Base-by-base conservation (phyloP, 495 filamentous ascomycete species). In the Thermothielavioides terrestris region DNA sequence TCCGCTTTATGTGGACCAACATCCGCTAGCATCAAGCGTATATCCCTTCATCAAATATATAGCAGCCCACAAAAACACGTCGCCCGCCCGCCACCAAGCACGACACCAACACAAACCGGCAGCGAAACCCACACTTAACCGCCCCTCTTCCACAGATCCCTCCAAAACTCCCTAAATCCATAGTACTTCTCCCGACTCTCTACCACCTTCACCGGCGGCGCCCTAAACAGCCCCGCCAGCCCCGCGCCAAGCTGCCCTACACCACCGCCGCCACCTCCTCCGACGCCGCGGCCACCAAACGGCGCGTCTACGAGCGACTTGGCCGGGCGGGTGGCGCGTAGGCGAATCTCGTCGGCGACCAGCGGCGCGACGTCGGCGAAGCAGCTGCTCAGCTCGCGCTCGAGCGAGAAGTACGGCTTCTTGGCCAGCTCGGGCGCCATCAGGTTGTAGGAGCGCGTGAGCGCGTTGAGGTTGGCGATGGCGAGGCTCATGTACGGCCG, bases 341-440 rank as follows among this genome's bases (percentile, higher is more conserved):
- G 77, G 38, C 71, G 73, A 41, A 97, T 95, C 47, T 80, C 80
- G 8, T 75, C 71, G 0, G 87, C 77, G 0, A 98, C 63, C 43
- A 69, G 65, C 0, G 89, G 88, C 1, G 92, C 92, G 3, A 94
- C 80, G 46, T 95, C 89, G 1, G 86, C 84, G 61, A 81, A 98
- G 58, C 88, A 94, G 8, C 76, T 73, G 20, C 73, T 76, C 10
- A 98, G 70, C 62, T 98, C 92, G 30, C 92, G 82, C 23, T 88
- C 82, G 2, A 97, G 78, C 21, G 73, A 82, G 62, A 88, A 86
- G 58, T 97, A 97, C 1, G 92, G 88, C 67, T 97, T 97, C 64
- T 91, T 92, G 11, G 90, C 91, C 0, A 94, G 77, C 26, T 85
- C 81, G 0, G 92, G 92, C 0, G 92, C 92, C 79, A 92, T 87